Base-by-base conservation (phyloP, 2,329 filamentous ascomycete species). In the Blastomyces parvus region DNA sequence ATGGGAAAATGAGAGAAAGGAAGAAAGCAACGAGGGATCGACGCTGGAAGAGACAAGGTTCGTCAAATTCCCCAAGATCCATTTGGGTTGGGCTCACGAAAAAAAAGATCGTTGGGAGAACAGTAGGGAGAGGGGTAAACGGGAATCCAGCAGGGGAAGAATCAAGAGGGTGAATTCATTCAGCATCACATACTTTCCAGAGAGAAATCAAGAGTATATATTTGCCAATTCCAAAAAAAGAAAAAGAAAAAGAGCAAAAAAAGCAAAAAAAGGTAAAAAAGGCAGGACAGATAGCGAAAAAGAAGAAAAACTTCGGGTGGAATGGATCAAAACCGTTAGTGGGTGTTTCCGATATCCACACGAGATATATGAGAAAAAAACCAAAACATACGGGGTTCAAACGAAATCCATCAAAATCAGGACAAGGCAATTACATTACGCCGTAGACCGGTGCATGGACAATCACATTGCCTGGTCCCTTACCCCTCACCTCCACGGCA, bases 391-490 rank as follows among this genome's bases (percentile, higher is more conserved):
- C 9, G 22, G 22, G n/a, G 13, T n/a, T 25, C 11, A 58, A 40
- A 17, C 22, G 11, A 30, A 38, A 48, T 48, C 52, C 25, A 59
- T 50, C 9, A 44, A 46, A 61, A 52, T 27, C 30, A 48, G 59
- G 46, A 55, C 22, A 53, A 44, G 50, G n/a, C 22, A 25, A 50
- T 62, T 52, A 74, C 65, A 70, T 69, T 60, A 78, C 71, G 59
- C 74, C 67, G 71, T 78, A 93, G 40, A 92, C 86, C 17, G 89
- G 88, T 25, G 89, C 87, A 77, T 91, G 91, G 65, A 85, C 79
- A 69, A 93, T 77, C 58, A 91, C 86, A 75, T 89, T 89, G 64
- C 72, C 70, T 11, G 73, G 68, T 2, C 74, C 74, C 60, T 88
- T 84, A 27, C 88, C 88, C 66, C 88, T 80, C 8, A 93, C 88